Percentiles rank a stretch among this genome's conserved stretches.
Evolutionary conservation across 805 yeast species (phyloP).

Genomic region (Starmerella apis): DNA sequence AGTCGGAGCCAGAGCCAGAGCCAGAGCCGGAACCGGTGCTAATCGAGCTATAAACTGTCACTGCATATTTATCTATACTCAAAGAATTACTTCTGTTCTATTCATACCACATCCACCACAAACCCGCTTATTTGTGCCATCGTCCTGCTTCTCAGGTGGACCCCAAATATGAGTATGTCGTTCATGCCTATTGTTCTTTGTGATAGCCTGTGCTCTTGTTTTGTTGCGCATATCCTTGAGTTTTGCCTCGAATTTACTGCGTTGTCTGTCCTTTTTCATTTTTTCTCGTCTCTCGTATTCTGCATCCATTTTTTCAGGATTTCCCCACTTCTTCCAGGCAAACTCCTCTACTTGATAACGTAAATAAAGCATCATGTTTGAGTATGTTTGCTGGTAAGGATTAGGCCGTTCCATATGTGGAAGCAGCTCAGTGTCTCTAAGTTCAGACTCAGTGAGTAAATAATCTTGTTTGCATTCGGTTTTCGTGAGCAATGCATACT

Average conservation of each 20-base stretch:
- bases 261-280: conserved; percentile 59
- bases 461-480: conserved; percentile 94
- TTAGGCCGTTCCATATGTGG: conserved; percentile 81
- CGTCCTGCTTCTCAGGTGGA: conserved; percentile 18
- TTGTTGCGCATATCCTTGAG: conserved; percentile 79
- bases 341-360: conserved; percentile 87
- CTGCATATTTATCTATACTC: background rate
- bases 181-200: conserved; percentile 45
- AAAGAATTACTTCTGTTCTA: conserved; percentile 17
- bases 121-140: conserved; percentile 19
- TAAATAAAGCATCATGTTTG: conserved; percentile 84
- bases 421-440: conserved; percentile 56
- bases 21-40: conserved; percentile 11
- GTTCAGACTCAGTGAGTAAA: conserved; percentile 84
- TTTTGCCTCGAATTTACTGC: conserved; percentile 65
- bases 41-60: conserved; percentile 15
- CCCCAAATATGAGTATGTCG: conserved; percentile 72
- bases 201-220: conserved; percentile 83
- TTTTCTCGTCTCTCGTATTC: conserved; percentile 84
- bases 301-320: conserved; percentile 74
- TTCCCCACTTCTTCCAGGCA: conserved; percentile 92
- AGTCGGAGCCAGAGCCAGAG: conserved; percentile 8
- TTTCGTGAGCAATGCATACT: conserved; percentile 81
- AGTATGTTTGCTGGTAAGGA: conserved; percentile 82
- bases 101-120: conserved; percentile 25